Evolutionary conservation across 2,329 filamentous ascomycete species (phyloP).

Genomic region (Polychaeton citri): DNA sequence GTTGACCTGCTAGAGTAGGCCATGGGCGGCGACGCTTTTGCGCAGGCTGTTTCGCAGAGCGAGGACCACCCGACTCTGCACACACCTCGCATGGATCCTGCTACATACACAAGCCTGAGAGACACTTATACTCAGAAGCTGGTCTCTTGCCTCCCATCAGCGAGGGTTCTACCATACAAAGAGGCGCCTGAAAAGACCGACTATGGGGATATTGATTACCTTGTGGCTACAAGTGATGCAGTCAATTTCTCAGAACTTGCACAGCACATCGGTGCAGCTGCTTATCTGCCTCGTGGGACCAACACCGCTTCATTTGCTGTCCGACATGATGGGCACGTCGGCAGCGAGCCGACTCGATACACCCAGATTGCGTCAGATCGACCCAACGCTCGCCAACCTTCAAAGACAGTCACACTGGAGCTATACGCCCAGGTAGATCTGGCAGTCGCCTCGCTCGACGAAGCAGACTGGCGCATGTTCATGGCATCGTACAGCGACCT

Average conservation of each 20-base stretch:
- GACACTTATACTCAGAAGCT: constrained; percentile 27
- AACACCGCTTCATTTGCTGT: constrained; percentile 12
- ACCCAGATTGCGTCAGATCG: constrained; percentile 2
- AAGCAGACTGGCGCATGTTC: constrained; percentile 51
- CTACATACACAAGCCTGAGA: constrained; percentile 43
- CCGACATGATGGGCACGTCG: constrained; percentile 6
- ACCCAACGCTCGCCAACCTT: constrained; percentile 2
- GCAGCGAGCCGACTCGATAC: constrained; percentile 6
- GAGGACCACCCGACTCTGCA: constrained; percentile 26
- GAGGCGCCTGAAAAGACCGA: constrained; percentile 56
- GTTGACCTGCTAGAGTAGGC: too few relatives aligned
- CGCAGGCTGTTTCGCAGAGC: constrained; percentile 25
- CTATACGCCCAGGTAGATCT: constrained; percentile 55
- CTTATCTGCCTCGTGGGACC: constrained; percentile 8
- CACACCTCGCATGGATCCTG: constrained; percentile 52
- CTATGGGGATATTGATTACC: constrained; percentile 62
- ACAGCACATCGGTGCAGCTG: constrained; percentile 32
- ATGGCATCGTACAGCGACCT: constrained; percentile 59
- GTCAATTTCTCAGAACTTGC: constrained; percentile 20
- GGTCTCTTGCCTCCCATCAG: constrained; percentile 39
- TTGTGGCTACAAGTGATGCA: constrained; percentile 31
- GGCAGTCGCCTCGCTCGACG: constrained; percentile 34
- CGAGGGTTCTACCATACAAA: constrained; percentile 44
- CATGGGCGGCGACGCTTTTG: constrained; percentile 59
- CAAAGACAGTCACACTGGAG: constrained; percentile 6